Base-by-base conservation (phyloP, 2,329 filamentous ascomycete species). In the Penicillium italicum region DNA sequence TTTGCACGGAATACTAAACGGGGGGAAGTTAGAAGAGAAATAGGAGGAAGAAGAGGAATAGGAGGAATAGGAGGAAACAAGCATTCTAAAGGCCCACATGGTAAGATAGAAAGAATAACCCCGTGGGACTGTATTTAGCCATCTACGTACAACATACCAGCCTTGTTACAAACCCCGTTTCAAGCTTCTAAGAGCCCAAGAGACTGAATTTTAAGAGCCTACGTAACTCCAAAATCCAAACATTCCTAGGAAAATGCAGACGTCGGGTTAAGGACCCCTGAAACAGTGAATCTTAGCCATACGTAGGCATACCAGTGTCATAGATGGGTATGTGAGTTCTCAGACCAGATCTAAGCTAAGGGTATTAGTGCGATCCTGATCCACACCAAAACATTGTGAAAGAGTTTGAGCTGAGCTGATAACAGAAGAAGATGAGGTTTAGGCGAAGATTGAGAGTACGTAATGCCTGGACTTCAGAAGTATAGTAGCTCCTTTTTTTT, bases 341-440 rank as follows among this genome's bases (percentile, higher is more conserved):
- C 50, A 58, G 11, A 26, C 31, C 57, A 62, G 61, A 57, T 60
- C 58, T 44, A 40, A 50, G 44, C 50, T 59, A 60, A 59, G 52
- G 54, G 57, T 36, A 33, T 60, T 64, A 59, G 61, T 52, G 53
- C 56, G 58, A 60, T 62, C 59, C 59, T 49, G 55, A 58, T 63
- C 62, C 61, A 64, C 61, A 55, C 50, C 63, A 61, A 65, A 60
- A 65, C 62, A 63, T 57, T 62, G 46, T 58, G 59, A 45, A 34
- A 45, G 43, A 4, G 43, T 24, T n/a, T 33, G 20, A 33, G 26
- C 38, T 41, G 22, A 41, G 22, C 38, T 26, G 38, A 41, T 41
- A 26, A 42, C 24, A 42, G 40, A 42, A n/a, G n/a, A n/a, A n/a
- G n/a, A 20, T 16, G 26, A 31, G 11, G 16, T 16, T 26, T n/a